A percentile compares a stretch with the other conserved stretches of the same genome.
Evolutionary conservation across 495 filamentous ascomycete genomes (phyloP).

Genomic region (Paragyromitra xinjiangensis): DNA sequence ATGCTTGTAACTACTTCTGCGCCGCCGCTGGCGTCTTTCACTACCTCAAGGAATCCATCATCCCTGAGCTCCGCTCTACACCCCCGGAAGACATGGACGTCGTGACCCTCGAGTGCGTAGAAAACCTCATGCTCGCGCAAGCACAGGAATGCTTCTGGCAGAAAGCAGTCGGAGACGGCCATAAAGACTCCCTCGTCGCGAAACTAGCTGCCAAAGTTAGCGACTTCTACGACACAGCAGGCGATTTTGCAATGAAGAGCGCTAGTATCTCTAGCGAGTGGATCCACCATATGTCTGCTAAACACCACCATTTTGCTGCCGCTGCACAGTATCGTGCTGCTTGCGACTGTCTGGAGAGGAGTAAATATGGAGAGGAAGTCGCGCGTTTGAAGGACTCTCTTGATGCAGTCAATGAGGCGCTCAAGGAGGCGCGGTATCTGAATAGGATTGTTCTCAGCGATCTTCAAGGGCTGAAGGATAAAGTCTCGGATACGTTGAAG

Average conservation of each 20-base stretch:
- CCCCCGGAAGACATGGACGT: slow-evolving; percentile 97
- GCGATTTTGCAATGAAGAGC: slow-evolving; percentile 85
- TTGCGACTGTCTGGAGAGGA: slow-evolving; percentile 89
- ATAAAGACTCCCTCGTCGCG: slow-evolving; percentile 90
- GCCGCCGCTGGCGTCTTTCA: slow-evolving; percentile 83
- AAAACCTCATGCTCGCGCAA: slow-evolving; percentile 85
- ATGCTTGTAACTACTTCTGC: slow-evolving; percentile 90
- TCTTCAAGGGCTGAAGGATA: slow-evolving; percentile 80
- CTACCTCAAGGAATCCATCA: slow-evolving; percentile 78
- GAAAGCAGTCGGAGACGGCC: slow-evolving; percentile 91
- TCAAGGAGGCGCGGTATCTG: slow-evolving; percentile 86
- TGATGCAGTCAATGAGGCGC: slow-evolving; percentile 81
- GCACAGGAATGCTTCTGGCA: slow-evolving; percentile 98
- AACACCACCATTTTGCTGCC: slow-evolving; percentile 96
- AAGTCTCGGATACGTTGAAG: slow-evolving; percentile 86
- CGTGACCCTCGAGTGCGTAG: slow-evolving; percentile 81
- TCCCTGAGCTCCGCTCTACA: slow-evolving; percentile 84
- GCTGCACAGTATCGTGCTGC: slow-evolving; percentile 96
- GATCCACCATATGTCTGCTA: slow-evolving; percentile 98
- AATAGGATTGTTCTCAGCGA: slow-evolving; percentile 85
- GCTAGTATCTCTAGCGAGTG: slow-evolving; percentile 90
- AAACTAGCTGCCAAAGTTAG: slow-evolving; percentile 91
- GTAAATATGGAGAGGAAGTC: slow-evolving; percentile 95
- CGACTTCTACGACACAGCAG: slow-evolving; percentile 85
- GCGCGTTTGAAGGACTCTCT: slow-evolving; percentile 83